Base-by-base conservation (phyloP, 495 filamentous ascomycete species). In the Penicillium taxi region DNA sequence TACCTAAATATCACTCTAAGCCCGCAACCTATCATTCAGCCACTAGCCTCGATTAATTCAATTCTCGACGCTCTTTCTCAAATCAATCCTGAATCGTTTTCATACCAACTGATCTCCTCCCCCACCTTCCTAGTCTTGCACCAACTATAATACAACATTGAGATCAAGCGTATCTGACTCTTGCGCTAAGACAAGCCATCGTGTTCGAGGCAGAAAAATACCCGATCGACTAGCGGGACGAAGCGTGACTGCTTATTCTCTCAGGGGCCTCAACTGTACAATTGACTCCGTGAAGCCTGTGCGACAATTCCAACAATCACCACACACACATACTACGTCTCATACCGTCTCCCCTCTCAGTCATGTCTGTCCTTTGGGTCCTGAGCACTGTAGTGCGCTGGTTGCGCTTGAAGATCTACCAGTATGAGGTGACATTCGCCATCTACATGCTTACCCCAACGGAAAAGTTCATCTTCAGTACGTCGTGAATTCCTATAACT, bases 381-480 rank as follows among this genome's bases (percentile, higher is more conserved):
- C 39, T 70, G 2, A 51, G 64, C 20, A 53, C 53, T 26, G 48
- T 82, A 9, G 50, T 80, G 25, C 71, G 73, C 37, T 82, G 80
- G 74, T 64, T 88, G 37, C 79, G 80, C 52, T 69, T 82, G 40
- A 90, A 90, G 65, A 74, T 78, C 39, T 90, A 90, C 58, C 84
- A 90, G 59, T 88, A 87, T 58, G 84, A 88, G 56, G 84, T 88
- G 48, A 87, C 84, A 4, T 84, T 86, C 56, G 75, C 81, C 28
- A 68, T 88, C 15, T 90, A 90, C 68, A 90, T 90, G 84, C 73
- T 90, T 22, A 88, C 84, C 9, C 77, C 82, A 4, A 84, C 78
- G 4, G 84, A 90, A 61, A 86, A 84, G 45, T 79, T 88, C 63
- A 81, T 90, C 53, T 85, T 90, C 67, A 88, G 82, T 86, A 75